Conservation (phyloP, 495 filamentous ascomycete genomes). For the Hypoxylon intermedium region DNA sequence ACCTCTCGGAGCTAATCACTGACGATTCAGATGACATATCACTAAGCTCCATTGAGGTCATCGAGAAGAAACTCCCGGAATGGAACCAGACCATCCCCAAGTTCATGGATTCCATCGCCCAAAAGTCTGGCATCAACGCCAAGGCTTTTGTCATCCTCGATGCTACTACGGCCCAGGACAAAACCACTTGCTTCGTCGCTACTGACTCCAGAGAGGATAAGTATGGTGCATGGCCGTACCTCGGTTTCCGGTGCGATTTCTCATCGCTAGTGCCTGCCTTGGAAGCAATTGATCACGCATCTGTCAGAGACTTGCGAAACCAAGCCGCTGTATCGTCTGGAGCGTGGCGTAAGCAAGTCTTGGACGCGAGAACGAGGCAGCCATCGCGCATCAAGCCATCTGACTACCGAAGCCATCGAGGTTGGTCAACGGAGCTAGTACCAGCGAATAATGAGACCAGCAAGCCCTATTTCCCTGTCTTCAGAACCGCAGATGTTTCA, state of each 20-base stretch:
- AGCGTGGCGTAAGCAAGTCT: not conserved
- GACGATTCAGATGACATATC: not conserved
- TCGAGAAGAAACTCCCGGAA: not conserved
- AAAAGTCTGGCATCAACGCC: not conserved
- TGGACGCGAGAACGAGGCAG: not conserved
- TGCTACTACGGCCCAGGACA: not conserved
- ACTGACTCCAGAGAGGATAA: not conserved
- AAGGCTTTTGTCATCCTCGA: slow-evolving; percentile 2
- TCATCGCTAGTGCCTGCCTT: not conserved
- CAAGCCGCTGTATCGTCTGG: not conserved
- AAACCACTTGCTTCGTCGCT: not conserved
- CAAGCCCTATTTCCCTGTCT: not conserved
- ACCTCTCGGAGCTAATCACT: not conserved
- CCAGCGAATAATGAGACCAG: not conserved
- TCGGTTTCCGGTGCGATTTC: not conserved
- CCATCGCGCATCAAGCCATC: not conserved
- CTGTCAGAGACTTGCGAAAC: slow-evolving; percentile 2
- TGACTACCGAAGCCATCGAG: not conserved
- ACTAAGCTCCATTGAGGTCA: slow-evolving; percentile 2
- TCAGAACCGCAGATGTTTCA: not conserved
- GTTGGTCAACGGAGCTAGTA: not conserved
- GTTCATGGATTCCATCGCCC: not conserved
- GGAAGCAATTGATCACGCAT: not conserved
- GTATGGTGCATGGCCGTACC: not conserved
- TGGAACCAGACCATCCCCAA: not conserved